Conservation (phyloP, 2,329 filamentous ascomycete species). For the Immersiporthe knoxdaviesiana region DNA sequence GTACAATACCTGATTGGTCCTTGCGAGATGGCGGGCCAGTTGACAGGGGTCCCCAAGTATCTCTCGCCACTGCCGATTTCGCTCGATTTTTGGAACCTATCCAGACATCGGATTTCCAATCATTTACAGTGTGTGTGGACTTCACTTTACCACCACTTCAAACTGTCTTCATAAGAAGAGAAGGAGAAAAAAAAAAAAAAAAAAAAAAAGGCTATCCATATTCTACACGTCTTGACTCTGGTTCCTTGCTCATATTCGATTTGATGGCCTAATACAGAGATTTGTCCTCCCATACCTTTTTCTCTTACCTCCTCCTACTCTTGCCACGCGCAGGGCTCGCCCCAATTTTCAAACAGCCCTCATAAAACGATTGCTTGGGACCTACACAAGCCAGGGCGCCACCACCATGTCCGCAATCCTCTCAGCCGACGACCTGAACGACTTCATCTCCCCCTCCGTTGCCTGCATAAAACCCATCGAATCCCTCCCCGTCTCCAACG, state of each 20-base stretch:
- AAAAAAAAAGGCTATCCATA: too few species aligned
- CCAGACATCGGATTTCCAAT: constrained; percentile 28
- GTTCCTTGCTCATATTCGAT: neutral
- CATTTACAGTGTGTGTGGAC: constrained; percentile 1
- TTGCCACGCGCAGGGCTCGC: constrained; percentile 9
- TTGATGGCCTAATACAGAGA: constrained; percentile 11
- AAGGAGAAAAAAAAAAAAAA: too few species aligned
- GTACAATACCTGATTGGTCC: constrained; percentile 17
- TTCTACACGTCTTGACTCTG: neutral
- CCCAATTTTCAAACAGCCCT: neutral
- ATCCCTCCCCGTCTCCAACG: constrained; percentile 70
- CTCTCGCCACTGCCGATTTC: constrained; percentile 28
- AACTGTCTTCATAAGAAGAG: neutral
- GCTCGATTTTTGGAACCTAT: constrained; percentile 24
- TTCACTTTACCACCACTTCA: neutral
- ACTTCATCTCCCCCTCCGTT: constrained; percentile 97
- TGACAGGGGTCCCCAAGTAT: constrained; percentile 2
- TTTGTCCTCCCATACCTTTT: neutral
- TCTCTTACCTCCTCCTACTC: neutral
- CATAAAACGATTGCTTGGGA: neutral
- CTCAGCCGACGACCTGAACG: constrained; percentile 94
- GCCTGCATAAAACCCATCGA: constrained; percentile 98
- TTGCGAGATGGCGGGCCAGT: neutral
- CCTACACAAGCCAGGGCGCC: neutral
- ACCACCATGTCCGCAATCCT: constrained; percentile 90